These are phyloP conservation scores for Starmerella potacharoeniae DNA, from an alignment of 805 yeast genomes.

Conservation along the genomic window DNA sequence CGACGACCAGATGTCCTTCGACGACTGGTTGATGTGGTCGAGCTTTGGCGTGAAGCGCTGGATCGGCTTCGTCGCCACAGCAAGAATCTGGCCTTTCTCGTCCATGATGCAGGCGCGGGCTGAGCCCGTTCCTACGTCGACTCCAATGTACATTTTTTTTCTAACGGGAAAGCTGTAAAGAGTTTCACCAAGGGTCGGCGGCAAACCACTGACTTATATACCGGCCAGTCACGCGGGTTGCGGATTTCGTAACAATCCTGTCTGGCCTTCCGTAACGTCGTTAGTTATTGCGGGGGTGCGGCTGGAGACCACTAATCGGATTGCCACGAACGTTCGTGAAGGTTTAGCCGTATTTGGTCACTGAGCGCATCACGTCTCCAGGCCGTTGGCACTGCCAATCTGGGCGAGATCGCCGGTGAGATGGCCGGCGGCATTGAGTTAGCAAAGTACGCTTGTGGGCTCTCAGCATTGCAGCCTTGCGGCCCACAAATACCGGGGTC, in stretches of 20 bases:
- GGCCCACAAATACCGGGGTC: no score
- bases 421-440: no score
- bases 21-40: slow-evolving; percentile 62
- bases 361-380: neutral
- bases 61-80: slow-evolving; percentile 64
- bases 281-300: neutral
- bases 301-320: neutral
- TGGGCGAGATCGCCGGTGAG: neutral
- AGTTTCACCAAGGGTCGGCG: neutral
- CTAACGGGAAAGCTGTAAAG: neutral
- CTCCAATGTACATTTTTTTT: slow-evolving; percentile 48
- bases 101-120: slow-evolving; percentile 92
- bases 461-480: no score
- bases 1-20: slow-evolving; percentile 83
- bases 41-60: slow-evolving; percentile 40
- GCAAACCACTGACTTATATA: neutral
- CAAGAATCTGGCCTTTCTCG: slow-evolving; percentile 63
- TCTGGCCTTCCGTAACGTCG: neutral
- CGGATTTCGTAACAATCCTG: neutral
- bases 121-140: slow-evolving; percentile 95
- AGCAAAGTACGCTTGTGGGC: neutral
- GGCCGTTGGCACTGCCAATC: neutral
- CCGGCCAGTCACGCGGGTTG: slow-evolving; percentile 1
- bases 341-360: neutral
- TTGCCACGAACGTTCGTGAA: slow-evolving; percentile 1